These are phyloP conservation scores for Talaromyces borbonicus DNA, from an alignment of 495 filamentous ascomycete genomes.

Conservation along the genomic window DNA sequence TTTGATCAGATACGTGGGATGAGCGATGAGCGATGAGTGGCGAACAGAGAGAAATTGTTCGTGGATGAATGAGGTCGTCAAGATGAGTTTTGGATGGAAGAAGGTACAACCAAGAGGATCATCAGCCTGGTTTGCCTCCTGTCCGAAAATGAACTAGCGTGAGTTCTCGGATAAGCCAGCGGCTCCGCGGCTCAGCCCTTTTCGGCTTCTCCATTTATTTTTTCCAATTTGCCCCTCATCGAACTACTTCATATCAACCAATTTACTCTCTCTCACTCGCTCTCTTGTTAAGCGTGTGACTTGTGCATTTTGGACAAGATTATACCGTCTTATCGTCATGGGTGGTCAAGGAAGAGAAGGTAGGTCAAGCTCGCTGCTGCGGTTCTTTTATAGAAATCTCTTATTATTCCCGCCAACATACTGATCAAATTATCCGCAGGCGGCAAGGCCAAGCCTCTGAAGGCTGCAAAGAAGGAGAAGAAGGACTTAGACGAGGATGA, in stretches of 20 bases:
- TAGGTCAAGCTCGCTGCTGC: conserved; percentile 17
- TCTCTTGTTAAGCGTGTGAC: too few relatives aligned
- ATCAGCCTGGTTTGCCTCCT: too few relatives aligned
- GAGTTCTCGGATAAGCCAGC: too few relatives aligned
- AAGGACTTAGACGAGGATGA: conserved; percentile 73
- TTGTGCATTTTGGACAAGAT: too few relatives aligned
- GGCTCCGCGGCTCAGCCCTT: conserved; percentile 11
- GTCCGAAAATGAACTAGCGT: too few relatives aligned
- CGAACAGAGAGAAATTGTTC: too few relatives aligned
- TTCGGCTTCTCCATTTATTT: conserved; percentile 12
- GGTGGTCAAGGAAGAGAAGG: conserved; percentile 62
- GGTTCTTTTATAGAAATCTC: too few relatives aligned
- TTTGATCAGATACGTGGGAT: neutral
- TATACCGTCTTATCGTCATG: conserved; percentile 29
- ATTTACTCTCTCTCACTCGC: conserved; percentile 9
- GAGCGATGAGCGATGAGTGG: neutral
- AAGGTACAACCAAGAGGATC: too few relatives aligned
- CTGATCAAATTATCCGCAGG: conserved; percentile 33
- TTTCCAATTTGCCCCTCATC: conserved; percentile 15
- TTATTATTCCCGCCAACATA: too few relatives aligned
- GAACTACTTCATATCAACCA: conserved; percentile 6
- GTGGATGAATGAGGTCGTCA: too few relatives aligned
- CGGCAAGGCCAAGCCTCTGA: conserved; percentile 79
- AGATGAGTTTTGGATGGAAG: too few relatives aligned
- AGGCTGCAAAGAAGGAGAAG: conserved; percentile 66